Evolutionary conservation across 352 stramenopile species (phyloP).

Genomic region (Phytophthora fragariae): DNA sequence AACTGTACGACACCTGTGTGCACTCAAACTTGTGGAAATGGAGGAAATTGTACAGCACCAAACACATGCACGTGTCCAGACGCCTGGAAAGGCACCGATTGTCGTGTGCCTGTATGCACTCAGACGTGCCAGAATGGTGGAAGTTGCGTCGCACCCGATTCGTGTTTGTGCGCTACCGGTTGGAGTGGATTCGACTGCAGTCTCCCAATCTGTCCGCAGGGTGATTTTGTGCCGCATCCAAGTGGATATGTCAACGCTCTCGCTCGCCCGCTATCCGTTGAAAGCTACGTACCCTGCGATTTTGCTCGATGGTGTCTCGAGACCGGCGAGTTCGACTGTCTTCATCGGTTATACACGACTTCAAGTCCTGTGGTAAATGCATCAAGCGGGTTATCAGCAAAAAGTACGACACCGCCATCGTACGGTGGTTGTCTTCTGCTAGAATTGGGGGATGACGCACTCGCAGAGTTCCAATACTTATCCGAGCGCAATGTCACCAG

Average conservation of each 20-base stretch:
- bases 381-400: conserved; percentile 43
- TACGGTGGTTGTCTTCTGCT: conserved; percentile 68
- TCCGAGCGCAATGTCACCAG: conserved; percentile 78
- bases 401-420: conserved; percentile 8
- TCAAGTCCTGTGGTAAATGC: conserved; percentile 51
- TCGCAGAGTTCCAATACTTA: conserved; percentile 92
- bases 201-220: conserved; percentile 93
- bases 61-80: conserved; percentile 90
- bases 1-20: conserved; percentile 98
- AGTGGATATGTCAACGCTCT: conserved; percentile 70
- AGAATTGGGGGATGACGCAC: conserved; percentile 81
- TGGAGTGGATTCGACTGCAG: conserved; percentile 95
- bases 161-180: conserved; percentile 93
- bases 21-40: conserved; percentile 96
- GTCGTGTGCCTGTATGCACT: conserved; percentile 91
- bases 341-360: conserved; percentile 47
- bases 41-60: conserved; percentile 94
- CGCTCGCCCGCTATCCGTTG: conserved; percentile 65
- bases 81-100: conserved; percentile 93
- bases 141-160: conserved; percentile 93
- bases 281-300: conserved; percentile 93
- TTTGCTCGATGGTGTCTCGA: conserved; percentile 89
- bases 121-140: conserved; percentile 92
- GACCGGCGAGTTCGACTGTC: conserved; percentile 95
- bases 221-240: conserved; percentile 91